Percentiles rank a stretch among this genome's conserved stretches.
Conservation (phyloP, 73 alveolate genomes). For the Paramecium sexaurelia region DNA sequence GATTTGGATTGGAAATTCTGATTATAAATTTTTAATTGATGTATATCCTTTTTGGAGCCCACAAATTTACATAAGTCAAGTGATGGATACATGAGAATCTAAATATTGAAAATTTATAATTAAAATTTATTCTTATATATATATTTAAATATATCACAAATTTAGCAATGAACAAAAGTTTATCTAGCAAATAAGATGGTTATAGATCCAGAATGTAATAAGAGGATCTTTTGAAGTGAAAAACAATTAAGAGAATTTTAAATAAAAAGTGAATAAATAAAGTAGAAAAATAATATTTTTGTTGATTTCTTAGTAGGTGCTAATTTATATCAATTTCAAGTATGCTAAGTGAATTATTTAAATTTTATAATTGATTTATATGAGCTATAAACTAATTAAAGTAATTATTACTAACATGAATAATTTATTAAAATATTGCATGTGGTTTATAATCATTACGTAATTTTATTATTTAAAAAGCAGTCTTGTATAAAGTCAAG, state of each 20-base stretch:
- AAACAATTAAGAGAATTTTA: background rate
- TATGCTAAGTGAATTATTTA: background rate
- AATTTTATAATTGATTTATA: background rate
- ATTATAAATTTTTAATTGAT: no score
- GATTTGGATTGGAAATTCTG: constrained; percentile 67
- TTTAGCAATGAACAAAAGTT: constrained; percentile 25
- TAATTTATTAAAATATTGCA: constrained; percentile 5
- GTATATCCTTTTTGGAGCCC: constrained; percentile 63
- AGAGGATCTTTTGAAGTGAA: constrained; percentile 52
- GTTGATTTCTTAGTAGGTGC: constrained; percentile 28
- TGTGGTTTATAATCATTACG: background rate
- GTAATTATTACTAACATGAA: background rate
- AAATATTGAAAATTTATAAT: no score
- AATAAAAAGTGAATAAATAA: background rate
- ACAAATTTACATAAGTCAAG: constrained; percentile 62
- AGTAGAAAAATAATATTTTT: background rate
- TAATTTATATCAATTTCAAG: constrained; percentile 18
- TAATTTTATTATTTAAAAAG: background rate
- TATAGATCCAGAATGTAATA: constrained; percentile 40
- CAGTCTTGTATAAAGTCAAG: background rate
- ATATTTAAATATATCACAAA: no score
- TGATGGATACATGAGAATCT: no score
- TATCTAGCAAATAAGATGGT: constrained; percentile 55
- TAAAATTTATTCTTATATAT: no score
- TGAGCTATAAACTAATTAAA: background rate